phyloP scores from a whole-genome alignment of 169 alveolate genomes.

The Plasmodium blacklocki region DNA sequence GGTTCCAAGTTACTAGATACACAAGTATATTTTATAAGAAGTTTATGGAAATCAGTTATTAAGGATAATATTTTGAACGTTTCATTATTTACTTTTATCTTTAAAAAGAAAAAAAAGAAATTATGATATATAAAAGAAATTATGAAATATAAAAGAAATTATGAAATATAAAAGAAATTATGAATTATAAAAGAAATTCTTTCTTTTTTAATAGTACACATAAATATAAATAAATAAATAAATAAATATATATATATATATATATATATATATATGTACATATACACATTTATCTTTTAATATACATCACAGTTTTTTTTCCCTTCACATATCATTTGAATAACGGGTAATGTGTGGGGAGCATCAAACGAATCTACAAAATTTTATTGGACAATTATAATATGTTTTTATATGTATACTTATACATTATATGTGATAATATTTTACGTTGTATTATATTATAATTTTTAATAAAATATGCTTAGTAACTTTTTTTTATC shows the following conservation, averaged over 20 bases:
- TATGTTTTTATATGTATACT: neutral
- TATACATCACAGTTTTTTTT: constrained; percentile 65
- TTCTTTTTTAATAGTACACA: too few relatives aligned
- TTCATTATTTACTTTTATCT: constrained; percentile 59
- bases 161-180: too few relatives aligned
- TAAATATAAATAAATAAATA: too few relatives aligned
- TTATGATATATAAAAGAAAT: too few relatives aligned
- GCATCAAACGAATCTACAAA: constrained; percentile 56
- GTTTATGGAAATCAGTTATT: constrained; percentile 69
- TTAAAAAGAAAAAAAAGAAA: constrained; percentile 1
- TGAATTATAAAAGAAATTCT: too few relatives aligned
- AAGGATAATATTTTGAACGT: constrained; percentile 65
- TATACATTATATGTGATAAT: neutral
- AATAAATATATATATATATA: neutral
- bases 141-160: too few relatives aligned
- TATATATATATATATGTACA: too few relatives aligned
- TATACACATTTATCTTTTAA: constrained; percentile 4
- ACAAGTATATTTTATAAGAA: constrained; percentile 63
- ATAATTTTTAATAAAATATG: neutral
- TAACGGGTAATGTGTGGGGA: constrained; percentile 76
- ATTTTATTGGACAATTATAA: neutral
- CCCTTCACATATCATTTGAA: constrained; percentile 78
- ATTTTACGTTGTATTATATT: neutral
- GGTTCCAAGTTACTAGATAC: constrained; percentile 13
- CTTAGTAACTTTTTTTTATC: constrained; percentile 62